Evolutionary conservation across 129 eudicot species (phyloP), one percentile per base, ranked within the genome.

Genomic region (Erigeron canadensis): DNA sequence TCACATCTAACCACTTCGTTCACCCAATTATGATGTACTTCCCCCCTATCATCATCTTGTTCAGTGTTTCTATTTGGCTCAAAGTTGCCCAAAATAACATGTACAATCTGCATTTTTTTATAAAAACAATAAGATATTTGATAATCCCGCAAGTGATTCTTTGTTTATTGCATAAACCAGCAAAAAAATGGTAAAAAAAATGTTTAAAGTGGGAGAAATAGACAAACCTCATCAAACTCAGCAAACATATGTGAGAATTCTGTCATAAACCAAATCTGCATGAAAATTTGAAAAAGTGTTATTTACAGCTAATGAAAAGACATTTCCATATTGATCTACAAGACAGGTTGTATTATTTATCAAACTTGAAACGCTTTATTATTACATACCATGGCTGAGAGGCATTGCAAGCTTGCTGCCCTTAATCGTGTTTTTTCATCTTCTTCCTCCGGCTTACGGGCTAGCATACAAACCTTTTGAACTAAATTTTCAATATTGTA

Each of bases 221-320:
- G 46, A 85, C 86, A 7, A 63, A 94, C 97, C 97, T 87, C 88
- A 22, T 90, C 89, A 75, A 90, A 87, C 44, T 78, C 86, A 46
- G 12, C 74, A 81, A 94, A 94, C 56, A 90, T 81, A 71, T 90
- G 91, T 17, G 99, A 94, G 75, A 94, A 86, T 77, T 90, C 91
- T 1, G 89, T 81, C 99, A 94, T 94, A 83, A 82, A 94, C 99
- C 97, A 94, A 75, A 90, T 87, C 99, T 94, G 88, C 83, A 67
- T 74, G 62, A 45, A 62, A 62, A 39, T 38, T 65, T 63, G 50
- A 22, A 50, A 16, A 44, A 37, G 58, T 65, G 18, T 63, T 23
- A 77, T 54, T 9, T 18, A 72, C 17, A 65, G 38, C 13, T 12
- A 12, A 48, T 50, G 44, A 38, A 12, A 43, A 18, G 45, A 46